Evolutionary conservation across 2,329 filamentous ascomycete genomes (phyloP).

Genomic region (Bretziella fagacearum): DNA sequence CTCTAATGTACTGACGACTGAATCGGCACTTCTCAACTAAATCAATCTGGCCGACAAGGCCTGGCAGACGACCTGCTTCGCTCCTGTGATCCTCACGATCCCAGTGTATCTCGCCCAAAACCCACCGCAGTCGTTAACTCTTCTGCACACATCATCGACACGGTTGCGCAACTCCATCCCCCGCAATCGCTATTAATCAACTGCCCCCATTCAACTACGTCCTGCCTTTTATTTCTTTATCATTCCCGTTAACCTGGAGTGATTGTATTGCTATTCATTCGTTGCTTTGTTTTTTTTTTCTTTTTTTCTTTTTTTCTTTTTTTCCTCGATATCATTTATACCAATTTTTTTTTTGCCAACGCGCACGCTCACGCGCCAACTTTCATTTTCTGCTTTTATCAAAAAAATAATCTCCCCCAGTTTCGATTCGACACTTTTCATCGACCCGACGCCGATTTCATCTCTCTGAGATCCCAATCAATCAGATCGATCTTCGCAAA

Average conservation of each 20-base stretch:
- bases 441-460: neutral
- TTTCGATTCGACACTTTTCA: neutral
- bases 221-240: neutral
- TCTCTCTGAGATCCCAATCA: neutral
- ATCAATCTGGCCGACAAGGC: constrained; percentile 9
- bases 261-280: constrained; percentile 8
- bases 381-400: neutral
- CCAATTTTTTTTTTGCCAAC: neutral
- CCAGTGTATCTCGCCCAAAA: neutral
- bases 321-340: constrained; percentile 1
- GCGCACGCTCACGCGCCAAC: neutral
- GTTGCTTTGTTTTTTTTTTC: constrained; percentile 3
- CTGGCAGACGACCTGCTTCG: constrained; percentile 7
- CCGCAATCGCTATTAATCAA: neutral
- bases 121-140: constrained; percentile 5
- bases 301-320: constrained; percentile 1
- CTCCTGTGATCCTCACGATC: constrained; percentile 5
- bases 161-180: neutral
- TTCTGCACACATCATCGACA: neutral
- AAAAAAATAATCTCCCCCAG: neutral
- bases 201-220: neutral
- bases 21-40: neutral
- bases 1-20: neutral
- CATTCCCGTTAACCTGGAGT: neutral
- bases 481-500: constrained; percentile 16